Conservation (phyloP, 192 early-diverging fungal species). For the Jimgerdemannia flammicorona region DNA sequence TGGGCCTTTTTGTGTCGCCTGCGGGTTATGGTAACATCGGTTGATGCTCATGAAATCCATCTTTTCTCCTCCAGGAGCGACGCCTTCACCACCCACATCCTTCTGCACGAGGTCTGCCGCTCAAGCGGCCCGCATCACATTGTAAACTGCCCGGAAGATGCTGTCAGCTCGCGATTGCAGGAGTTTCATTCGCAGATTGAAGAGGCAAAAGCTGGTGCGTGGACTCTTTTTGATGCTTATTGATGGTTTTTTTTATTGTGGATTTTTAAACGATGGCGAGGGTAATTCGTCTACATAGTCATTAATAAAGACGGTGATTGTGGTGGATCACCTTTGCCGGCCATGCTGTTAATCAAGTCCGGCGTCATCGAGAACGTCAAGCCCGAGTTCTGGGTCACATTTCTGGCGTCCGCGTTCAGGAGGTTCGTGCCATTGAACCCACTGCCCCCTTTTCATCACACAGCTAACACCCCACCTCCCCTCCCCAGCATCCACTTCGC, state of each 20-base stretch:
- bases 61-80: slow-evolving; percentile 26
- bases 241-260: slow-evolving; percentile 1
- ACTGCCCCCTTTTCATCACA: background rate
- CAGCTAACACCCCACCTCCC: background rate
- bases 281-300: background rate
- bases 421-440: background rate
- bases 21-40: too few relatives aligned
- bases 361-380: slow-evolving; percentile 55
- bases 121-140: slow-evolving; percentile 66
- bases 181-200: slow-evolving; percentile 73
- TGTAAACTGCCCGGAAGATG: slow-evolving; percentile 31
- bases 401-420: slow-evolving; percentile 67
- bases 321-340: slow-evolving; percentile 31
- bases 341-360: slow-evolving; percentile 51
- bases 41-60: too few relatives aligned
- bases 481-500: slow-evolving; percentile 60
- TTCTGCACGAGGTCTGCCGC: slow-evolving; percentile 72
- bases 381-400: slow-evolving; percentile 66
- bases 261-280: too few relatives aligned
- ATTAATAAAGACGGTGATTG: too few relatives aligned
- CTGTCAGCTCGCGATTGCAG: slow-evolving; percentile 61
- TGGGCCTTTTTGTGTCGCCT: too few relatives aligned
- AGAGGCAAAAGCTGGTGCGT: slow-evolving; percentile 67
- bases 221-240: background rate
- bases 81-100: slow-evolving; percentile 69